Percentiles rank a stretch among this genome's conserved stretches.
Evolutionary conservation across 2,329 filamentous ascomycete genomes (phyloP).

Genomic region (Volutella citrinella): DNA sequence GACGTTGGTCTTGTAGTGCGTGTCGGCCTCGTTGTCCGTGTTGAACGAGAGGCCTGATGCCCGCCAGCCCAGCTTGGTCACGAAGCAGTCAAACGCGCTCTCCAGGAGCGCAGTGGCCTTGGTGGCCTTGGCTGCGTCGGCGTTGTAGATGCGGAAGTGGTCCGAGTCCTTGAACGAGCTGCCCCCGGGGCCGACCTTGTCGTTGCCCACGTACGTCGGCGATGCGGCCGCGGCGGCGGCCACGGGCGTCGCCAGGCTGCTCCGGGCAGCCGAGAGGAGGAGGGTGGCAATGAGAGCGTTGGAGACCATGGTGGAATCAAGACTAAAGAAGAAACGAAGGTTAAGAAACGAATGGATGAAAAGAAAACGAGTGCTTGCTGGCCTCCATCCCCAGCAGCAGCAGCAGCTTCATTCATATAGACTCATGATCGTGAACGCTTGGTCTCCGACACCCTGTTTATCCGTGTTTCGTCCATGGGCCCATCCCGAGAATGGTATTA

Average conservation of each 20-base stretch:
- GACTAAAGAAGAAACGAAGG: no score
- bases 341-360: conserved; percentile 2
- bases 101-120: conserved; percentile 40
- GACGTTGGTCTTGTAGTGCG: conserved; percentile 45
- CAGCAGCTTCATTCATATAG: no score
- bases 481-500: no score
- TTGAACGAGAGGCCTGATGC: conserved; percentile 37
- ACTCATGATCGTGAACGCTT: no score
- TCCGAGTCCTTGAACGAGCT: conserved; percentile 30
- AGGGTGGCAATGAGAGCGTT: conserved; percentile 10
- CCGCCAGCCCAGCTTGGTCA: conserved; percentile 35
- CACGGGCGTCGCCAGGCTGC: conserved; percentile 16
- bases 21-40: conserved; percentile 31
- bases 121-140: conserved; percentile 16
- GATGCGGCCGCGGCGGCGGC: conserved; percentile 10
- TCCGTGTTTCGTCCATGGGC: no score
- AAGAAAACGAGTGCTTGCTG: no score
- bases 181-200: conserved; percentile 31
- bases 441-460: no score
- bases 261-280: conserved; percentile 11
- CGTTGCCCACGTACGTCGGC: conserved; percentile 26
- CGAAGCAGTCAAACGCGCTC: conserved; percentile 42
- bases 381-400: no score
- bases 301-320: conserved; percentile 18
- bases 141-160: conserved; percentile 40